Evolutionary conservation across 2,329 filamentous ascomycete genomes (phyloP).

Genomic region (Arthrobotrys megalospora): DNA sequence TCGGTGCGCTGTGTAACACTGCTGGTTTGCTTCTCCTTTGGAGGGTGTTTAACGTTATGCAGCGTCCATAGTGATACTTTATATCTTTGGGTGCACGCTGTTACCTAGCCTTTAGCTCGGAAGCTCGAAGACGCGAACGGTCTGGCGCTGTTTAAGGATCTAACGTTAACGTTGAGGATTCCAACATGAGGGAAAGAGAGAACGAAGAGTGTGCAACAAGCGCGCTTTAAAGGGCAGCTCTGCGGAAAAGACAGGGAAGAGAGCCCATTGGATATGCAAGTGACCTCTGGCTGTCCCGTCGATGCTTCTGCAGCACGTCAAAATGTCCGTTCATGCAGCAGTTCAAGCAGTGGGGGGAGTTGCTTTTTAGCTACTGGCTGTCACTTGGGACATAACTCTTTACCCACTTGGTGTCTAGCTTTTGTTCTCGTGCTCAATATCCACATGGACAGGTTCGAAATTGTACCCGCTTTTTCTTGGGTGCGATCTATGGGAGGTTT

Average conservation of each 20-base stretch:
- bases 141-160: conserved; percentile 9
- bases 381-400: conserved; percentile 31
- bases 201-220: conserved; percentile 31
- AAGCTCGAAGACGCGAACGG: conserved; percentile 13
- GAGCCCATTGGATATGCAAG: conserved; percentile 55
- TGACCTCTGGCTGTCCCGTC: conserved; percentile 59
- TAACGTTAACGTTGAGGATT: conserved; percentile 3
- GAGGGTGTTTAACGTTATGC: conserved; percentile 39
- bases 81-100: conserved; percentile 9
- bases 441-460: conserved; percentile 33
- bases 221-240: conserved; percentile 24
- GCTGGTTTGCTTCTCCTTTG: conserved; percentile 13
- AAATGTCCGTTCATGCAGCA: conserved; percentile 47
- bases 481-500: conserved; percentile 2
- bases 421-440: conserved; percentile 41
- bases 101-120: conserved; percentile 12
- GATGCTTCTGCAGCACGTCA: conserved; percentile 60
- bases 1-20: conserved; percentile 50
- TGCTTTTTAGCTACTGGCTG: conserved; percentile 31
- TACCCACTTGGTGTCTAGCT: conserved; percentile 25
- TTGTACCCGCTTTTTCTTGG: conserved; percentile 1
- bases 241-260: conserved; percentile 36
- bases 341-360: neutral
- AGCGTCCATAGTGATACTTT: conserved; percentile 15
- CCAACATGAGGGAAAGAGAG: conserved; percentile 3